Base-by-base conservation (phyloP, 2,329 filamentous ascomycete genomes). In the Pseudogymnoascus sp. region DNA sequence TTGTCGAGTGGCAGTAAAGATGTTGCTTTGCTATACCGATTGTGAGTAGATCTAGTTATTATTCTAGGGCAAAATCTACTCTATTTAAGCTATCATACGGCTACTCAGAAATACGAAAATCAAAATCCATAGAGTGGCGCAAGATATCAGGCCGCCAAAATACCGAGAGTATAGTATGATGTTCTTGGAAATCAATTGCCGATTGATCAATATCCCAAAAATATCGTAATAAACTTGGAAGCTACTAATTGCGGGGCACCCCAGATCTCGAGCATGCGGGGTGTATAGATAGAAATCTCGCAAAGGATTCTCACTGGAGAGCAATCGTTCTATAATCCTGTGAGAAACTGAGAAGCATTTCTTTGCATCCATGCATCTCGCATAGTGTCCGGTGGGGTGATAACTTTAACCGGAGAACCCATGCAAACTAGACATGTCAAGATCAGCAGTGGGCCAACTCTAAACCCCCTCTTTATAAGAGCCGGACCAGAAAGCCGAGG, bases 11-110 rank as follows among this genome's bases (percentile, higher is more conserved):
- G 7, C 7, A 28, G 25, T 28, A 28, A 6, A 28, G 25, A 28
- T 28, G 25, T 5, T 28, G 25, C 25, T 63, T 4, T 75, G 70
- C 0, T 38, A 38, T 38, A n/a, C 12, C 6, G 37, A 16, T 40
- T 16, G n/a, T n/a, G 36, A 37, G 16, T 40, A n/a, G 6, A 40
- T 16, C 7, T 31, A 31, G 7, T 31, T 31, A 28, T 38, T 7
- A 40, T 40, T 14, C 14, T 8, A 6, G 37, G 28, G 6, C 7
- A 31, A 31, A 31, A 31, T 31, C 28, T 31, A 31, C 28, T 31
- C 28, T 28, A 38, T 12, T 36, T 5, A 36, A 36, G 34, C 34
- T 12, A 7, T 38, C 14, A 38, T 38, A 38, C 14, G 14, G 14
- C 37, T 16, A 38, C 37, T 38, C n/a, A n/a, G 14, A n/a, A 16